These are phyloP conservation scores for Forsythia viridissima DNA, from an alignment of 257 asterid genomes.

Conservation along the genomic window DNA sequence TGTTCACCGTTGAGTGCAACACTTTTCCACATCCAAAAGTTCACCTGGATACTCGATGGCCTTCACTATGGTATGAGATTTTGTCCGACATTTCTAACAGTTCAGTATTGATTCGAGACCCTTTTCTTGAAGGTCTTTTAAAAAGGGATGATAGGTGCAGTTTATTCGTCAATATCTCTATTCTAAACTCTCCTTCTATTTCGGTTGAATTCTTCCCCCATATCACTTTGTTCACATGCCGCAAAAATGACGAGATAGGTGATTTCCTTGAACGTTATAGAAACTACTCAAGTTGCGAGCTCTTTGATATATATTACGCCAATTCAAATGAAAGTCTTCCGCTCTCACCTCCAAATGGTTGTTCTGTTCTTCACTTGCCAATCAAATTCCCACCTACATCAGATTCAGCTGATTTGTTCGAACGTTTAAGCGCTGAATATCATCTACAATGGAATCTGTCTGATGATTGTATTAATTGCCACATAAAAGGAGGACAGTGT, in stretches of 20 bases:
- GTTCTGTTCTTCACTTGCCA: slow-evolving; percentile 30
- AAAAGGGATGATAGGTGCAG: neutral
- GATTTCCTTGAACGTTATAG: neutral
- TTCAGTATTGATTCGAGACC: slow-evolving; percentile 1
- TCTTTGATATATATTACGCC: slow-evolving; percentile 10
- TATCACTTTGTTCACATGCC: slow-evolving; percentile 32
- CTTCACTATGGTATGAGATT: neutral
- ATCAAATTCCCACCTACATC: neutral
- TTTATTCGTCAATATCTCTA: neutral
- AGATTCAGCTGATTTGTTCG: neutral
- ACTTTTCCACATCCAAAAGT: slow-evolving; percentile 17
- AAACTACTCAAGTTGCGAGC: neutral
- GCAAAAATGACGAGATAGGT: neutral
- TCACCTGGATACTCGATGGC: slow-evolving; percentile 7
- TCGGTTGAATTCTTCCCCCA: slow-evolving; percentile 21
- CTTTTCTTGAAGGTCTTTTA: neutral
- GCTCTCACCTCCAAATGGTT: neutral
- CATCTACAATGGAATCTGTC: slow-evolving; percentile 36
- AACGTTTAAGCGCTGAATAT: slow-evolving; percentile 20
- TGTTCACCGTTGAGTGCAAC: slow-evolving; percentile 23
- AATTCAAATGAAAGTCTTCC: neutral
- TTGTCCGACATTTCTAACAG: neutral
- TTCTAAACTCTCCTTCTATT: slow-evolving; percentile 15
- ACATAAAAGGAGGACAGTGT: slow-evolving; percentile 39
- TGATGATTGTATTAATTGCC: slow-evolving; percentile 30